Conservation (phyloP, 2,329 filamentous ascomycete genomes). For the Xylaria sp. region DNA sequence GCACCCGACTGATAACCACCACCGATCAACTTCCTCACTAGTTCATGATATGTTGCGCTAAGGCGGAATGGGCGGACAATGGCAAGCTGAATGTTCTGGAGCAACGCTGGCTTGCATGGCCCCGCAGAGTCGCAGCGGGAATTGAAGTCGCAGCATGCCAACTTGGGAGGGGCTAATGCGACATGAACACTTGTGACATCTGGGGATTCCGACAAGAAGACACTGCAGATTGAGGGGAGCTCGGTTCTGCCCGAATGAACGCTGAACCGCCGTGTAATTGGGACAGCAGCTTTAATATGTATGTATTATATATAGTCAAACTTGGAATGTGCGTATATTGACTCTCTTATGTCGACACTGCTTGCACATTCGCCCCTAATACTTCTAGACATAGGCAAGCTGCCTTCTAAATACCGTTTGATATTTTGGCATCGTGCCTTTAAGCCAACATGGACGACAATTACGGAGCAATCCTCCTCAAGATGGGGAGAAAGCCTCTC, state of each 20-base stretch:
- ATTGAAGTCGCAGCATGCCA: neutral
- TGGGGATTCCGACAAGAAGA: neutral
- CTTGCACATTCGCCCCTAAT: neutral
- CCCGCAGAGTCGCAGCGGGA: neutral
- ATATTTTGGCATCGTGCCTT: neutral
- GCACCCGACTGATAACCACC: neutral
- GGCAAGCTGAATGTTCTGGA: conserved; percentile 17
- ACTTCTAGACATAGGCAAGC: neutral
- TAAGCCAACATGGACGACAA: conserved; percentile 16
- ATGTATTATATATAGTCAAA: neutral
- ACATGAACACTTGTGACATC: neutral
- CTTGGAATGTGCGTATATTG: neutral
- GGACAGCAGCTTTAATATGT: neutral
- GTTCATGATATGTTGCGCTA: conserved; percentile 1
- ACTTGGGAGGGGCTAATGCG: neutral
- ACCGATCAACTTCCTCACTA: neutral
- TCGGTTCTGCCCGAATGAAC: neutral
- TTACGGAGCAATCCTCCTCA: conserved; percentile 19
- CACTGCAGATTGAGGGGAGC: neutral
- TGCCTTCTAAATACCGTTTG: neutral
- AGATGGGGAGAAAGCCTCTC: conserved; percentile 15
- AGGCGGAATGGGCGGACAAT: neutral
- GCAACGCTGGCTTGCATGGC: conserved; percentile 5
- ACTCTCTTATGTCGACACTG: neutral
- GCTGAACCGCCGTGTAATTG: neutral